Evolutionary conservation across 2,329 filamentous ascomycete species (phyloP).

Genomic region (Nannizziopsis arthrosporioides): DNA sequence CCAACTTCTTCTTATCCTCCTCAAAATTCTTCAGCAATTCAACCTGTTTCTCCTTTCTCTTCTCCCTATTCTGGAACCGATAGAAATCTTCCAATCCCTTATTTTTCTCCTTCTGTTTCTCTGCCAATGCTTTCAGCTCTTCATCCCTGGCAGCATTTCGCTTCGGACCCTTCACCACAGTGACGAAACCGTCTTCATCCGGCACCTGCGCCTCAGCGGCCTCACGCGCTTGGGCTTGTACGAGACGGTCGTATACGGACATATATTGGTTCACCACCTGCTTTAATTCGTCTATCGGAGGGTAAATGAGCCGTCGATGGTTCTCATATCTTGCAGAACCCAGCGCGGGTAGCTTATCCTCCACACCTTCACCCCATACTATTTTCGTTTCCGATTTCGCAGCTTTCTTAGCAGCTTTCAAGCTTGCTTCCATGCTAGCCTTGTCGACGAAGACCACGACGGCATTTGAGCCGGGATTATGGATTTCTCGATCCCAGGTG

Average conservation of each 20-base stretch:
- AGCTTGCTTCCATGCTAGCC: conserved; percentile 59
- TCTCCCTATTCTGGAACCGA: conserved; percentile 69
- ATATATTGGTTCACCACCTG: conserved; percentile 74
- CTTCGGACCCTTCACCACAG: conserved; percentile 67
- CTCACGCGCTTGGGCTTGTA: conserved; percentile 54
- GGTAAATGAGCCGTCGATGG: conserved; percentile 62
- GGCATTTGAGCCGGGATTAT: conserved; percentile 64
- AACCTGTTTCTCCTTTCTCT: conserved; percentile 61
- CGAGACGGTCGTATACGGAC: conserved; percentile 56
- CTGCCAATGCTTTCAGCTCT: conserved; percentile 52
- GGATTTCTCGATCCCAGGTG: conserved; percentile 60
- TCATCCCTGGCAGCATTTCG: conserved; percentile 63
- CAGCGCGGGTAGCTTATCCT: conserved; percentile 44
- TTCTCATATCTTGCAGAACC: conserved; percentile 44
- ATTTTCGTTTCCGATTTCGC: conserved; percentile 39
- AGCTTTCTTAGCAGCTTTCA: conserved; percentile 61
- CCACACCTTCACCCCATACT: conserved; percentile 55
- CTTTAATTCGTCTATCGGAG: conserved; percentile 55
- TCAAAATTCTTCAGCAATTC: conserved; percentile 62
- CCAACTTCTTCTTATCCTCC: conserved; percentile 60
- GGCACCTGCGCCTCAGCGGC: conserved; percentile 60
- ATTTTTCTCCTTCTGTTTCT: conserved; percentile 52
- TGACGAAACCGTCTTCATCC: conserved; percentile 92
- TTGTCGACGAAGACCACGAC: conserved; percentile 75
- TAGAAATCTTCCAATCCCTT: conserved; percentile 64